phyloP scores from a whole-genome alignment of 2,329 filamentous ascomycete genomes.

The Beauveria pseudobassiana region DNA sequence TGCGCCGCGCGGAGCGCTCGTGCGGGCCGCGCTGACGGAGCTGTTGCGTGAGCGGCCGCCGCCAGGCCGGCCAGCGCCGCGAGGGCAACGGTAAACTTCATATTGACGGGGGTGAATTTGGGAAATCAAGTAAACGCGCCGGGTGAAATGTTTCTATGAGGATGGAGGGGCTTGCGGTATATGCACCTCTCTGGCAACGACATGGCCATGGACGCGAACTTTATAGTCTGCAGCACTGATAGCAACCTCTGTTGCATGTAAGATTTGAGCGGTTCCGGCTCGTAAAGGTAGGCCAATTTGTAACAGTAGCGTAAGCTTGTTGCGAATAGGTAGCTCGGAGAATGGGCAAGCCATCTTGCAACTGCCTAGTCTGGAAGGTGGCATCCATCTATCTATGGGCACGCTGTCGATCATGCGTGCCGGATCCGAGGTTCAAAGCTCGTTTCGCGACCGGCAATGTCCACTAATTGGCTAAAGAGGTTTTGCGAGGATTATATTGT shows the following conservation, averaged over 20 bases:
- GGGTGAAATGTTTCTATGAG: background rate
- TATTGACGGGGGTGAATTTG: background rate
- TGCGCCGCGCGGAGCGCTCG: background rate
- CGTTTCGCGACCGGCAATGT: background rate
- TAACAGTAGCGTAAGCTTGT: background rate
- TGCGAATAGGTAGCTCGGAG: background rate
- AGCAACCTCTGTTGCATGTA: background rate
- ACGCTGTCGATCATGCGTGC: background rate
- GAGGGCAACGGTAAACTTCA: background rate
- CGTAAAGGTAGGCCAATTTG: background rate
- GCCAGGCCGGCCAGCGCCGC: background rate
- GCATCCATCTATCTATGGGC: background rate
- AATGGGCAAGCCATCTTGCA: background rate
- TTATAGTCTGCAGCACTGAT: background rate
- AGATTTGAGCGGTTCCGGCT: background rate
- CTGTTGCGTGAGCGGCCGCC: background rate
- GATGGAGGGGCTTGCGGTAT: background rate
- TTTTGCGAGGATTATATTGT: background rate
- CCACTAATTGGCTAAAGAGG: background rate
- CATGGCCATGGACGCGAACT: background rate
- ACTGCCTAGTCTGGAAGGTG: conserved; percentile 1
- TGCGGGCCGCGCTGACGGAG: background rate
- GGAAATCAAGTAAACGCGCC: background rate
- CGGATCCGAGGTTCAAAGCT: background rate
- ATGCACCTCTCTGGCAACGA: background rate